Base-by-base conservation (phyloP, 768 basidiomycete genomes). In the Botryobasidium botryosum region DNA sequence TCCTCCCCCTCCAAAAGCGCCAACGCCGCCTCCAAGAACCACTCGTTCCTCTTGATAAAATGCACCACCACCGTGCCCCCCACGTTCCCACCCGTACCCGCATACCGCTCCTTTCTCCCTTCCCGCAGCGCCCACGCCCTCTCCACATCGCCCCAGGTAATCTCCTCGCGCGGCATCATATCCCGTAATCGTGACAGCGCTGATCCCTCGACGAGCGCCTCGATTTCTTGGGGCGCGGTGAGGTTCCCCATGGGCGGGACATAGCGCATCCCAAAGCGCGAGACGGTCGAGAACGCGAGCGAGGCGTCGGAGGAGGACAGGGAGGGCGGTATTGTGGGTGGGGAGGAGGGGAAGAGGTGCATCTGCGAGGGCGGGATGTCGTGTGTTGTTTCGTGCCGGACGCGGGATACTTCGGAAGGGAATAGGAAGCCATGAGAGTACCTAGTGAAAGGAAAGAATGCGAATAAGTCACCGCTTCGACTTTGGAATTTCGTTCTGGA, bases 51-150 rank as follows among this genome's bases (percentile, higher is more conserved):
- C 75, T 96, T 99, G 68, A 99, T 80, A 59, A 86, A 96, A 63
- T 99, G 92, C 42, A 99, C 88, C 18, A 88, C 83, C 37, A 91
- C 71, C 2, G 92, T 99, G 4, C 92, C 94, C 3, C 92, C 92
- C 6, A 87, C 73, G 13, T 37, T 36, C 12, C 44, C 48, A 12
- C 40, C 12, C 13, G 26, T 24, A 20, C 46, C 46, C 8, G 33
- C 46, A 18, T 28, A 57, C 23, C 57, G 39, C 35, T 57, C 48
- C 10, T 31, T 31, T 49, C 57, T 28, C 24, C 53, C 23, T 25
- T 59, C 55, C 44, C 59, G 27, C 38, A 46, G 45, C 39, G 55
- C 35, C 46, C 52, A 61, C 5, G 50, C 49, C 21, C 42, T 38
- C 7, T 42, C 42, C n/a, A 57, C 43, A 35, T 52, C 48, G 8